Evolutionary conservation across 352 stramenopile genomes (phyloP).

Genomic region (Lagenidium sp.): DNA sequence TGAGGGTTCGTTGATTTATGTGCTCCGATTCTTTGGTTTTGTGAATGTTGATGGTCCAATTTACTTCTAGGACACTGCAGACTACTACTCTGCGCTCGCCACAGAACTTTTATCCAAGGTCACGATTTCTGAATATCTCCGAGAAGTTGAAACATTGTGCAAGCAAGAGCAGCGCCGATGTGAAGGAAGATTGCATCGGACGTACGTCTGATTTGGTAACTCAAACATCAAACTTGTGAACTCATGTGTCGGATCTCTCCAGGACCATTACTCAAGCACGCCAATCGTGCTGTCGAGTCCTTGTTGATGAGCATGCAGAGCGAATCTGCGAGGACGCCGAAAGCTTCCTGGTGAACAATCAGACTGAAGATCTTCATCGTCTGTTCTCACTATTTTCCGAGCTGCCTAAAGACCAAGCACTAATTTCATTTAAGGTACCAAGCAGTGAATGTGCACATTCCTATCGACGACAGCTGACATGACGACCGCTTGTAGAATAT

Average conservation of each 20-base stretch:
- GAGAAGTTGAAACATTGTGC: conserved; percentile 58
- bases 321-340: conserved; percentile 76
- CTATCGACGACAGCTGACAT: too few species aligned
- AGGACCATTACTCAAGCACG: conserved; percentile 74
- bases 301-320: conserved; percentile 74
- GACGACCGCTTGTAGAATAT: too few species aligned
- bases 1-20: conserved; percentile 25
- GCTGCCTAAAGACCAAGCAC: conserved; percentile 62
- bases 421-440: conserved; percentile 79
- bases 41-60: too few species aligned
- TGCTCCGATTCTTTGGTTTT: too few species aligned
- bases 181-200: conserved; percentile 64
- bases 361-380: conserved; percentile 66
- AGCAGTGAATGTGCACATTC: too few species aligned
- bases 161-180: conserved; percentile 75
- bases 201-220: conserved; percentile 45
- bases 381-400: conserved; percentile 81
- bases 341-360: conserved; percentile 66
- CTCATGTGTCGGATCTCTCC: background rate
- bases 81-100: conserved; percentile 61
- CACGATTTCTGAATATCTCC: conserved; percentile 67
- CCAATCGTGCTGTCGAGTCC: conserved; percentile 68
- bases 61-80: conserved; percentile 40
- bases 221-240: too few species aligned
- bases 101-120: conserved; percentile 52